Evolutionary conservation across 441 rosid species (phyloP).

Genomic region (Macaranga tanarius): DNA sequence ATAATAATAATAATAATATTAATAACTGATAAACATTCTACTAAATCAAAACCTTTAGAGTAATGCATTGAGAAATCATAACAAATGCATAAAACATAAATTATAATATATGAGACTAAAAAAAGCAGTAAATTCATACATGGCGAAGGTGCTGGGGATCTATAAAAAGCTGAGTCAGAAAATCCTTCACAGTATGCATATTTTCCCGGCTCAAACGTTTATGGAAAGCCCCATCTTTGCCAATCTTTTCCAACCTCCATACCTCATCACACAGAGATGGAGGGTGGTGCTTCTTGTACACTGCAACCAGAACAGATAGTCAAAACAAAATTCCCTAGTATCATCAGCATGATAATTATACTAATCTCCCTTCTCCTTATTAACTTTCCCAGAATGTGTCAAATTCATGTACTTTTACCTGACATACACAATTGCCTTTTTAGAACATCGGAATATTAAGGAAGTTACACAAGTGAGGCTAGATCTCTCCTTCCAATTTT

Average conservation of each 20-base stretch:
- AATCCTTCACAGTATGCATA: slow-evolving; percentile 81
- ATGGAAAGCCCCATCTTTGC: slow-evolving; percentile 98
- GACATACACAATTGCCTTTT: too few species aligned
- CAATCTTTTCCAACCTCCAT: slow-evolving; percentile 98
- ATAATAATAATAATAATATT: too few species aligned
- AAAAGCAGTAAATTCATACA: slow-evolving; percentile 40
- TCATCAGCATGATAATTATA: background rate
- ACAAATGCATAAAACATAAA: background rate
- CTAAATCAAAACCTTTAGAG: background rate
- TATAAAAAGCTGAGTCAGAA: slow-evolving; percentile 57
- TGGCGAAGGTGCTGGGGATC: slow-evolving; percentile 76
- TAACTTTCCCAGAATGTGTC: background rate
- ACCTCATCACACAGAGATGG: slow-evolving; percentile 83
- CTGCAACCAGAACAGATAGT: slow-evolving; percentile 43
- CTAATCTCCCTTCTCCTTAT: background rate
- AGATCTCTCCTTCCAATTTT: too few species aligned
- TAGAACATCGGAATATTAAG: too few species aligned
- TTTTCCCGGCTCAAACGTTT: slow-evolving; percentile 63
- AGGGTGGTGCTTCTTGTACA: slow-evolving; percentile 94
- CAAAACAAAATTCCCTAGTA: background rate
- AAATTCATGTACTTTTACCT: slow-evolving; percentile 8
- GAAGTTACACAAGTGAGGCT: too few species aligned
- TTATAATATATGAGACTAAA: background rate
- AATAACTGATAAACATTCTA: background rate
- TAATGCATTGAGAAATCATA: background rate